Percentiles rank a stretch among this genome's conserved stretches.
Evolutionary conservation across 108 stramenopile genomes (phyloP).

Genomic region (Nitzschia inconspicua): DNA sequence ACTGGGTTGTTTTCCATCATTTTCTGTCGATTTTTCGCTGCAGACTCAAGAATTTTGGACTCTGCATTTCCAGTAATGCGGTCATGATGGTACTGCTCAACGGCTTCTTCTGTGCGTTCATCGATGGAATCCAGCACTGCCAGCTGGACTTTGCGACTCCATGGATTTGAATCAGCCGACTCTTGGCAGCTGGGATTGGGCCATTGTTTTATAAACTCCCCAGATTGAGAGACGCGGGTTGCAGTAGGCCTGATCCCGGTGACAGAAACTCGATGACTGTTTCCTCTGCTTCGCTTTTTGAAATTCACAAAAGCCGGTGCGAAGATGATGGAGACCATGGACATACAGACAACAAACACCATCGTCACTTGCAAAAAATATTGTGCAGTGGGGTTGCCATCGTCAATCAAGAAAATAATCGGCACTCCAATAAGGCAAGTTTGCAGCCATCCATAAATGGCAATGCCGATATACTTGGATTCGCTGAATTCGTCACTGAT

Average conservation of each 20-base stretch:
- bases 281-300: conserved; percentile 4
- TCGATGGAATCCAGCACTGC: too few species aligned
- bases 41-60: too few species aligned
- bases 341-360: conserved; percentile 26
- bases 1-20: too few species aligned
- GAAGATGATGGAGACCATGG: conserved; percentile 48
- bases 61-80: too few species aligned
- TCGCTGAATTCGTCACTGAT: conserved; percentile 38
- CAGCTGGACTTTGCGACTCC: too few species aligned
- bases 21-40: too few species aligned
- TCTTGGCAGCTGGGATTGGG: neutral
- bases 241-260: neutral
- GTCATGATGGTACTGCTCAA: too few species aligned
- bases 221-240: neutral
- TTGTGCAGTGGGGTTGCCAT: conserved; percentile 23
- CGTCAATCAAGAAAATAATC: conserved; percentile 34
- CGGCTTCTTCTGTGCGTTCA: too few species aligned
- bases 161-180: neutral
- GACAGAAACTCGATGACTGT: neutral
- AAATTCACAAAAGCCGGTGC: conserved; percentile 33
- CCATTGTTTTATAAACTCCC: too few species aligned
- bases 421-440: conserved; percentile 34
- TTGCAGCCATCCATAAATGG: conserved; percentile 40
- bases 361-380: conserved; percentile 32
- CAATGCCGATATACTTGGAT: conserved; percentile 35